Percentiles rank a stretch among this genome's conserved stretches.
These are phyloP conservation scores for Lasiodiplodia sp. DNA, from an alignment of 2,329 filamentous ascomycete species.

Conservation along the genomic window DNA sequence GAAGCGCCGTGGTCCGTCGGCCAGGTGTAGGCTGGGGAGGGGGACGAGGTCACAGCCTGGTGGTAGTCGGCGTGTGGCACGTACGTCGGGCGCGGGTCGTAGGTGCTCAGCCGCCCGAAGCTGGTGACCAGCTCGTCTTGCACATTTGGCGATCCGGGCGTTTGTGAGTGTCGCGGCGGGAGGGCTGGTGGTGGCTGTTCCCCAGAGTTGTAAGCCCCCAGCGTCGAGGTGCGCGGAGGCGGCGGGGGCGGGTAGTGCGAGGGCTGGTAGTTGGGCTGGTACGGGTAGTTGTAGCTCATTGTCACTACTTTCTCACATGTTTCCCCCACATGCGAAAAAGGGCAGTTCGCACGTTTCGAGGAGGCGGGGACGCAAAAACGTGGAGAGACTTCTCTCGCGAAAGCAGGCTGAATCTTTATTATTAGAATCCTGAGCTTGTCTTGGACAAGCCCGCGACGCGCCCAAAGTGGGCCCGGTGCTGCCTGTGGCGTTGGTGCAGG, in stretches of 20 bases:
- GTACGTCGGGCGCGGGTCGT: neutral
- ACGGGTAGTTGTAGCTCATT: slow-evolving; percentile 14
- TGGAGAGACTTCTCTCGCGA: neutral
- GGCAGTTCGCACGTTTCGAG: neutral
- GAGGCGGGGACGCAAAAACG: neutral
- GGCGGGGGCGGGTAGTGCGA: neutral
- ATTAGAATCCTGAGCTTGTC: slow-evolving; percentile 10
- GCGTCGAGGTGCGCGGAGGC: slow-evolving; percentile 1
- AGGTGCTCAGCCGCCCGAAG: neutral
- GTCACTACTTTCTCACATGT: neutral
- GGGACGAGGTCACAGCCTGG: neutral
- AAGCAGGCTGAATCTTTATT: neutral
- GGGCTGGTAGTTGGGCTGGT: neutral
- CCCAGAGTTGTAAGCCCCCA: neutral
- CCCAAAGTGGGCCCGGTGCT: slow-evolving; percentile 15
- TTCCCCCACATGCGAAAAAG: neutral
- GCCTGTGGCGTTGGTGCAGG: slow-evolving; percentile 11
- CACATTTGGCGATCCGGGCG: neutral
- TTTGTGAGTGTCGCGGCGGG: neutral
- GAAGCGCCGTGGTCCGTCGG: neutral
- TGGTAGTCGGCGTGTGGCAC: slow-evolving; percentile 9
- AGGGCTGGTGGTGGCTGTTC: neutral
- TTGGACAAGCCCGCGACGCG: neutral
- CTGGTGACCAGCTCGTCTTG: neutral
- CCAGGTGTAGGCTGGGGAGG: neutral